Base-by-base conservation (phyloP, 176 grass and related monocot genomes). In the Eragrostis curvula region DNA sequence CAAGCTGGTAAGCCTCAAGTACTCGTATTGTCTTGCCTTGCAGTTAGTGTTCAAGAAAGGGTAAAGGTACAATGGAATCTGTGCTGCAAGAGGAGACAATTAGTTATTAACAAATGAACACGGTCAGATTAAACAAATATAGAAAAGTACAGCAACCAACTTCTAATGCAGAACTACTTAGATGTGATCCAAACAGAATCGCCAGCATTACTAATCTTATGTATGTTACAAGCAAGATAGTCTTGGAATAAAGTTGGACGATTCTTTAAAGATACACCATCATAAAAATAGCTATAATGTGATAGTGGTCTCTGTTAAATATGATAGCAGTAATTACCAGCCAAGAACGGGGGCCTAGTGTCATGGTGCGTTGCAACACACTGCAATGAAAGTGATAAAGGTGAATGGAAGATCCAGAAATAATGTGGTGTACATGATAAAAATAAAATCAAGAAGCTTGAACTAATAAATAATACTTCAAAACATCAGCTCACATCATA, bases 361-460 rank as follows among this genome's bases (percentile, higher is more conserved):
- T 98, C 96, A 86, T 84, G 75, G 56, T 98, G 92, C 32, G 96
- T 95, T 30, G 96, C 96, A 46, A 98, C 90, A 21, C 90, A 93
- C 96, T 98, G 87, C 73, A 94, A 53, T 70, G 17, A 76, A 50
- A 72, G 24, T 79, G 77, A 50, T 36, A 61, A 66, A 69, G 60
- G 17, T 6, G 62, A 75, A 23, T 69, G 12, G 40, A 86, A 75
- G 56, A n/a, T 89, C 24, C 64, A 25, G 67, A 39, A 25, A 25
- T 20, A 79, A 52, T n/a, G 9, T 27, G 55, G 65, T 81, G 60
- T 16, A 79, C 6, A 56, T 56, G 20, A 36, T 36, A 11, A 24
- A 7, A 24, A 59, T 24, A 12, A 83, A 85, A n/a, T 68, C 15
- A 9, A 23, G 6, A 28, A 67, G 21, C 21, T n/a, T 51, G 23